Evolutionary conservation across 2,329 filamentous ascomycete genomes (phyloP), one percentile per base, ranked within the genome.

Genomic region (Leptodontidium sp.): DNA sequence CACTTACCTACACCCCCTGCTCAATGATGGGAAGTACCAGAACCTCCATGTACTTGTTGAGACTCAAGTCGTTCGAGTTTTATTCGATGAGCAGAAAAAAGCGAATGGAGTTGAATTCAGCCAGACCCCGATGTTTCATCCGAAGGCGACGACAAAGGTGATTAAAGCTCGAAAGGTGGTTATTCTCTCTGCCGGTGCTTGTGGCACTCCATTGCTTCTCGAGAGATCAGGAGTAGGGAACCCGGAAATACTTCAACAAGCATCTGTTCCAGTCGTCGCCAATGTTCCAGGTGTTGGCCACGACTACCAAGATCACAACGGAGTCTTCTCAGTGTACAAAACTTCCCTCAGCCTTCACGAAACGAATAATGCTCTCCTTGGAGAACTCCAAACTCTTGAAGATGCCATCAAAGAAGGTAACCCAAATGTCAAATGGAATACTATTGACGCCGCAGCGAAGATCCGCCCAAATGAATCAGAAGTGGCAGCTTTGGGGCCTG

Each of bases 151-250:
- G 6, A 15, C 24, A 6, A 21, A 5, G 12, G 17, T 55, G 8
- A 9, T 64, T 14, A 64, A 43, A 21, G 87, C 87, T 5, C 80
- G 81, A 7, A 88, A 85, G 77, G 77, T 88, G 40, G 86, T 90
- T 11, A 77, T 85, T 2, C 76, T 82, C 11, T 80, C 82, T n/a
- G 74, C 75, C 26, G 76, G 74, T 50, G 74, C 76, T 15, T 71
- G 66, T 3, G 79, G 78, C 9, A 75, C 70, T 38, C 70, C 73
- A n/a, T 63, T 68, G 38, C 80, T 91, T 0, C 82, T 91, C 0
- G 87, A 91, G 75, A 80, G 88, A 32, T 91, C 88, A 0, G 88
- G 89, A 6, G 71, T 91, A 1, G 87, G 87, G 17, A 78, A 80
- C 49, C 77, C 81, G 1, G 78, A 82, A 0, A 72, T 87, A 3